Conservation (phyloP, 2,329 filamentous ascomycete species). For the Capronia epimyces region DNA sequence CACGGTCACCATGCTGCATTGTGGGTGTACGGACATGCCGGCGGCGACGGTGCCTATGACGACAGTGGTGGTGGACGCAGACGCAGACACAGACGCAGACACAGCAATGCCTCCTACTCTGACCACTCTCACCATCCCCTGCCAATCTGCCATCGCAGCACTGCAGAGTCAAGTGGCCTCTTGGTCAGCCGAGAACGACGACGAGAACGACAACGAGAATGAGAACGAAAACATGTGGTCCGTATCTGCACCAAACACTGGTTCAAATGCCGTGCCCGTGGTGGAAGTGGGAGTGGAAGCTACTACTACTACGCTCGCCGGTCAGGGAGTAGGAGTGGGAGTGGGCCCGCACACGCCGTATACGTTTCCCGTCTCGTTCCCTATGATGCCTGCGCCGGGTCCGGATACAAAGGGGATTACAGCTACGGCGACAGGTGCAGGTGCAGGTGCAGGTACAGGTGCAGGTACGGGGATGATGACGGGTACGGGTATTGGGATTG, state of each 20-base stretch:
- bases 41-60: conserved; percentile 21
- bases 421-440: not conserved
- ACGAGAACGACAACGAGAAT: not conserved
- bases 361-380: conserved; percentile 14
- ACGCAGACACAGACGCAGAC: too few species aligned
- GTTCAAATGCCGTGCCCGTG: too few species aligned
- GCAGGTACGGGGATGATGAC: not conserved
- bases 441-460: not conserved
- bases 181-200: conserved; percentile 4
- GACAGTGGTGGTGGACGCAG: not conserved
- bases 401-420: not conserved
- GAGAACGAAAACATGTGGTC: not conserved
- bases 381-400: conserved; percentile 2
- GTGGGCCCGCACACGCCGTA: conserved; percentile 2
- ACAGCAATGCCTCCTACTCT: too few species aligned
- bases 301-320: too few species aligned
- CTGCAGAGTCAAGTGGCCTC: conserved; percentile 3
- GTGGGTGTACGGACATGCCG: conserved; percentile 22
- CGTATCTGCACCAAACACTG: too few species aligned
- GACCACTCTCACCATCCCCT: conserved; percentile 20
- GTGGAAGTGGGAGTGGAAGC: too few species aligned
- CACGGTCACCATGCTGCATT: conserved; percentile 21
- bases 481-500: too few species aligned
- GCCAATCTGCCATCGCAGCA: conserved; percentile 11
- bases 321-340: too few species aligned